Conservation (phyloP, 2,329 filamentous ascomycete genomes). For the Penicillium thymicola region DNA sequence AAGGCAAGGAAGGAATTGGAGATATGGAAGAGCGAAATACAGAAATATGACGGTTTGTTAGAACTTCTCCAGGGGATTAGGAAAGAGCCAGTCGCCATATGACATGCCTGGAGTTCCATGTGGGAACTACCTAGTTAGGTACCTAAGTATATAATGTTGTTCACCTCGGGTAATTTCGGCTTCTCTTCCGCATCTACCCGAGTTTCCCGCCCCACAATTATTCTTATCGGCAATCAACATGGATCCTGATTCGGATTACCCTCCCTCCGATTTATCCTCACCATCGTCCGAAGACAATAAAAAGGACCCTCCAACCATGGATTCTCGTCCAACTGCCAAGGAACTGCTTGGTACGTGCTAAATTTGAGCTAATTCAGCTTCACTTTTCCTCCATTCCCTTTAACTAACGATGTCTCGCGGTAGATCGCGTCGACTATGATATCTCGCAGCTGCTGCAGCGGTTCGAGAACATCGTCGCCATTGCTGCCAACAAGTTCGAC, state of each 20-base stretch:
- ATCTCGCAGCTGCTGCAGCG: slow-evolving; percentile 49
- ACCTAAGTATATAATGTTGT: not conserved
- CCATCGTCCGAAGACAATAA: not conserved
- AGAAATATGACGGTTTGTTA: not conserved
- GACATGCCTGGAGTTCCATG: not conserved
- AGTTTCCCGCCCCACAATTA: not conserved
- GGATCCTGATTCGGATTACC: not conserved
- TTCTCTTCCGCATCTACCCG: not conserved
- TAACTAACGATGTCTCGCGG: not conserved
- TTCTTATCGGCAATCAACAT: not conserved
- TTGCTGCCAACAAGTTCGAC: slow-evolving; percentile 46
- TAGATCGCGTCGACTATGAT: slow-evolving; percentile 46
- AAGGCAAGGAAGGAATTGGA: not conserved
- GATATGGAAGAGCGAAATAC: not conserved
- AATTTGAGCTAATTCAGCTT: not conserved
- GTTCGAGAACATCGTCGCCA: slow-evolving; percentile 55
- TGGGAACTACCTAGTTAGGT: not conserved
- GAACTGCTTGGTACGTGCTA: slow-evolving; percentile 27
- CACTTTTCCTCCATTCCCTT: not conserved
- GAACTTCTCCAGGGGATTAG: not conserved
- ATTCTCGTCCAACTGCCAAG: slow-evolving; percentile 31
- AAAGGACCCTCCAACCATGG: slow-evolving; percentile 25
- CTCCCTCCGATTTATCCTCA: not conserved
- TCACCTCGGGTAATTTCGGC: not conserved
- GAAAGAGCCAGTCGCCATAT: not conserved